A percentile compares a stretch with the other conserved stretches of the same genome.
Evolutionary conservation across 192 early-diverging fungal species (phyloP).

Genomic region (Phycomyces blakesleeanus): DNA sequence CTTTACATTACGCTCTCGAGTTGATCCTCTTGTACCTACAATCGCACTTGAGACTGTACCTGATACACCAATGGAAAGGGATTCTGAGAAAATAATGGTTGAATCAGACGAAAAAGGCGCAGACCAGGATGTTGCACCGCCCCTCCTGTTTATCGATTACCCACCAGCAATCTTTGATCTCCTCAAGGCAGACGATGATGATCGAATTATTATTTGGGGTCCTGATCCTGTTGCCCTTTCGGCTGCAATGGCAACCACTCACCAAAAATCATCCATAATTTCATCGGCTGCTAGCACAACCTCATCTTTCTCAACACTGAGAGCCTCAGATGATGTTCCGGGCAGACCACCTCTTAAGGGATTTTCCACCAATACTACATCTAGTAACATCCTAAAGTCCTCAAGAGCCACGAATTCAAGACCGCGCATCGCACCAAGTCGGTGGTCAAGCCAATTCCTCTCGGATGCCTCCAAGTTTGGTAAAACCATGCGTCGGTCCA

Average conservation of each 20-base stretch:
- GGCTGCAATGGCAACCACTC: slow-evolving; percentile 11
- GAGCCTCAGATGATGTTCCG: neutral
- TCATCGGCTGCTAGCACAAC: neutral
- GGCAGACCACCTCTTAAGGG: slow-evolving; percentile 10
- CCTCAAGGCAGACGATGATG: slow-evolving; percentile 30
- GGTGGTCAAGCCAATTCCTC: slow-evolving; percentile 9
- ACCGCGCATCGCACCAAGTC: slow-evolving; percentile 3
- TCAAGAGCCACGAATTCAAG: neutral
- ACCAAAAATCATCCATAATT: neutral
- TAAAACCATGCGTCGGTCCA: slow-evolving; percentile 4
- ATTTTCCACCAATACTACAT: slow-evolving; percentile 10
- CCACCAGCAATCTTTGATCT: slow-evolving; percentile 35
- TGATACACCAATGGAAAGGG: too few relatives aligned
- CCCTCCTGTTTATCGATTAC: slow-evolving; percentile 23
- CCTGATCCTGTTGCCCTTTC: slow-evolving; percentile 22
- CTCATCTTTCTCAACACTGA: slow-evolving; percentile 4
- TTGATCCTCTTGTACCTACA: neutral
- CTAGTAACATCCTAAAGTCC: neutral
- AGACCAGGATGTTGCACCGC: slow-evolving; percentile 8
- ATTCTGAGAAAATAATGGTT: neutral
- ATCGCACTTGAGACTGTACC: too few relatives aligned
- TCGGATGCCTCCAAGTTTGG: slow-evolving; percentile 2
- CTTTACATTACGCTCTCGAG: neutral
- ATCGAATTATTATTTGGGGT: slow-evolving; percentile 35
- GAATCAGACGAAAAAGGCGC: neutral